phyloP scores from a whole-genome alignment of 1,139 yeast genomes.

The Saccharomyces uvarum region DNA sequence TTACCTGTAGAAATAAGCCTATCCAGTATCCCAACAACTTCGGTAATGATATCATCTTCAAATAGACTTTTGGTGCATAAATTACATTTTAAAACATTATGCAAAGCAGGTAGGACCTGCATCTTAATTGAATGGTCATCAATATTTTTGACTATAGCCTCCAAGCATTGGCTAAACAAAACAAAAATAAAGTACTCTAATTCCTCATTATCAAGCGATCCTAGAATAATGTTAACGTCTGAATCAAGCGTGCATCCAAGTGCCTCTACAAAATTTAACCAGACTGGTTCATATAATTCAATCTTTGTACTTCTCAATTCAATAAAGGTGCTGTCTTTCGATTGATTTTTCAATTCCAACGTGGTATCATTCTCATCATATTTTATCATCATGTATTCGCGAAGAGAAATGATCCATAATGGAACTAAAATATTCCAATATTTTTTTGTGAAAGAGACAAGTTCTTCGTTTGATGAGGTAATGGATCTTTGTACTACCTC shows the following conservation, averaged over 20 bases:
- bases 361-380: constrained; percentile 34
- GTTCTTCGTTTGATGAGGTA: constrained; percentile 32
- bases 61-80: constrained; percentile 56
- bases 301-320: constrained; percentile 32
- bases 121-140: constrained; percentile 25
- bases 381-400: constrained; percentile 65
- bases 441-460: constrained; percentile 44
- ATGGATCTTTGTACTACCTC: constrained; percentile 49
- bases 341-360: constrained; percentile 24
- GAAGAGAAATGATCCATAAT: constrained; percentile 68
- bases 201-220: constrained; percentile 41
- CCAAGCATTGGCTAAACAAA: constrained; percentile 77
- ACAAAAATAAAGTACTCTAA: constrained; percentile 71
- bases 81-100: constrained; percentile 49
- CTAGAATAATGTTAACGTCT: constrained; percentile 39
- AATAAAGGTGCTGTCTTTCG: constrained; percentile 10
- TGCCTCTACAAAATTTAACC: constrained; percentile 77
- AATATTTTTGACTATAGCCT: constrained; percentile 46
- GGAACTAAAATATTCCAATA: constrained; percentile 59
- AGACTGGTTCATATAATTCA: constrained; percentile 56
- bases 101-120: constrained; percentile 47
- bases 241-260: constrained; percentile 58
- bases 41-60: constrained; percentile 64
- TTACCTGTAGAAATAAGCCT: constrained; percentile 59
- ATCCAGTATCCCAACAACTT: constrained; percentile 68